Evolutionary conservation across 257 asterid species (phyloP), one percentile per base, ranked within the genome.

Genomic region (Solanum dulcamara): DNA sequence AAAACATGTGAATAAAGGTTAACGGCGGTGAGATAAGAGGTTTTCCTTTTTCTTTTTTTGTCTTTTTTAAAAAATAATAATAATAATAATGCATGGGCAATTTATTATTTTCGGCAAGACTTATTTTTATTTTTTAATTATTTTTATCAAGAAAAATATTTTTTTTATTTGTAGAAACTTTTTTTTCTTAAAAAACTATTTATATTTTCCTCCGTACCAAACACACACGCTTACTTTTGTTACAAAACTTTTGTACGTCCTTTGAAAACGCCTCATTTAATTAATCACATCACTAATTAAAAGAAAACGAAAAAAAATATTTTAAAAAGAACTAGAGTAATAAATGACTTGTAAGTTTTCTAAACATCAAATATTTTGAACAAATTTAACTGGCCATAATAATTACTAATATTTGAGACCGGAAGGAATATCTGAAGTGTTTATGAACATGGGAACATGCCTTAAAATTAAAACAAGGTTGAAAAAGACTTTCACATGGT

Each of bases 61-160:
- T 5, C 35, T 3, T 30, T 14, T 50, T 50, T 17, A 51, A 17
- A 50, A 14, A 48, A 40, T 6, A 46, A 51, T 4, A 15, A 28
- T 28, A 2, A 0, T 11, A n/a, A 12, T 5, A 8, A n/a, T n/a
- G 15, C n/a, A 72, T n/a, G 20, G 0, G n/a, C n/a, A n/a, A n/a
- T n/a, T n/a, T n/a, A n/a, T n/a, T n/a, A n/a, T n/a, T n/a, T n/a
- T n/a, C n/a, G n/a, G n/a, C n/a, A n/a, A n/a, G n/a, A n/a, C n/a
- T n/a, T n/a, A n/a, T n/a, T n/a, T n/a, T n/a, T n/a, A n/a, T n/a
- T n/a, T n/a, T n/a, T n/a, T n/a, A n/a, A n/a, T n/a, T n/a, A n/a
- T n/a, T n/a, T n/a, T n/a, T n/a, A n/a, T n/a, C n/a, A n/a, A n/a
- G n/a, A n/a, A n/a, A n/a, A n/a, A n/a, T n/a, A n/a, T n/a, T n/a